Percentiles rank a stretch among this genome's conserved stretches.
Conservation (phyloP, 345 rosid genomes). For the sweet orange (Citrus sinensis) region DNA sequence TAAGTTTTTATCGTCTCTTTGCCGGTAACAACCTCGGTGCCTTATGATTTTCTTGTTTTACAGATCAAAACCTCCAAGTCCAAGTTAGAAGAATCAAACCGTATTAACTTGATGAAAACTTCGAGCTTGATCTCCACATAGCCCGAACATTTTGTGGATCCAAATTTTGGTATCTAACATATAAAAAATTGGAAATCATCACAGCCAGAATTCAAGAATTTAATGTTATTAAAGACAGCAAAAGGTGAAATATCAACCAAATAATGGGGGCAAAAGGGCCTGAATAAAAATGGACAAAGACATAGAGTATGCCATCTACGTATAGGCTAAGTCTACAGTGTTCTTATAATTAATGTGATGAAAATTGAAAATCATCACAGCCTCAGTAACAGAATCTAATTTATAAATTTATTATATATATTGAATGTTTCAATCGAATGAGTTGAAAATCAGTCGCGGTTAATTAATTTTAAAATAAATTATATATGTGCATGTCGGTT, state of each 20-base stretch:
- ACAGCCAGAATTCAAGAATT: background rate
- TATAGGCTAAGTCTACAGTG: conserved; percentile 34
- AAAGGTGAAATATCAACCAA: conserved; percentile 40
- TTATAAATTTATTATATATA: background rate
- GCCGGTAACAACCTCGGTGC: too few relatives aligned
- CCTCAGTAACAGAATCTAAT: background rate
- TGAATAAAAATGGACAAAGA: conserved; percentile 65
- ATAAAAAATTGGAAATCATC: background rate
- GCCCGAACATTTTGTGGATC: too few relatives aligned
- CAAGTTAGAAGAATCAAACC: too few relatives aligned
- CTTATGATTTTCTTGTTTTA: too few relatives aligned
- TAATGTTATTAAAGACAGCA: conserved; percentile 46
- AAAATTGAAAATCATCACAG: background rate
- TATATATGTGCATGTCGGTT: too few relatives aligned
- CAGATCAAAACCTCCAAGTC: too few relatives aligned
- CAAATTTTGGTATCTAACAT: too few relatives aligned
- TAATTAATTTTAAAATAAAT: too few relatives aligned
- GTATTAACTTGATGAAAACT: background rate
- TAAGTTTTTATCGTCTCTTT: too few relatives aligned
- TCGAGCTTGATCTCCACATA: too few relatives aligned
- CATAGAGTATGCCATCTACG: conserved; percentile 70
- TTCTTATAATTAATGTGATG: background rate
- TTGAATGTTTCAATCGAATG: too few relatives aligned
- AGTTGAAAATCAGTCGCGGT: too few relatives aligned
- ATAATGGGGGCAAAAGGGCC: conserved; percentile 41